Evolutionary conservation across 2,329 filamentous ascomycete species (phyloP), one percentile per base, ranked within the genome.

Genomic region (Nannizzia gypsea): DNA sequence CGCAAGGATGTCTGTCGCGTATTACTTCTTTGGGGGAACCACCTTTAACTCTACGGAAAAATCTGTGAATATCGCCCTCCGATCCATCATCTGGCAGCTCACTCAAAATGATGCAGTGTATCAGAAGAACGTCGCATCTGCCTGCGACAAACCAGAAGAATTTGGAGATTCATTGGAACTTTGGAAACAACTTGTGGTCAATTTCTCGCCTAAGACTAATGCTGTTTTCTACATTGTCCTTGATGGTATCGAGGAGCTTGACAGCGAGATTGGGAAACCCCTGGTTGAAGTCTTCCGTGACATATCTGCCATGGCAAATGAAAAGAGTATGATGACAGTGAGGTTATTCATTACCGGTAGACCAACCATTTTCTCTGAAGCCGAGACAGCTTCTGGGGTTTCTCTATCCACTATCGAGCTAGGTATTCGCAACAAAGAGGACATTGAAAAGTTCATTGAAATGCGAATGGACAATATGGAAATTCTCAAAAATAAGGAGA

Each of bases 181-280:
- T 9, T 64, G 61, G 62, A 62, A 62, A 6, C 62, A 64, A 28
- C 46, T 64, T 22, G 55, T 64, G 46, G 59, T 61, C 17, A 54
- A 62, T 11, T 59, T 63, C 28, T 63, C 62, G 5, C 31, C 50
- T 1, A 67, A 65, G 50, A 64, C 59, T 15, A 66, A 69, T 55
- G 65, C 66, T 3, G 67, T 63, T 1, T 64, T 79, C 69, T 58
- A 77, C 63, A 22, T 77, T 74, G 60, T 73, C 69, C 67, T 82
- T 73, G 44, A 82, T 68, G 34, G 81, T 70, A 65, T 80, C 72
- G 64, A 69, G 76, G 83, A 26, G 77, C 78, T 2, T 5, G 61
- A 67, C 42, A 66, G 62, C 20, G 59, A 65, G 24, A 59, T 62
- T 6, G 58, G 67, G 8, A 66, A 63, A 11, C 63, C 66, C 11